Percentiles rank a stretch among this genome's conserved stretches.
phyloP scores from a whole-genome alignment of 1,139 yeast genomes.

The Tardiomyces digboiensis region DNA sequence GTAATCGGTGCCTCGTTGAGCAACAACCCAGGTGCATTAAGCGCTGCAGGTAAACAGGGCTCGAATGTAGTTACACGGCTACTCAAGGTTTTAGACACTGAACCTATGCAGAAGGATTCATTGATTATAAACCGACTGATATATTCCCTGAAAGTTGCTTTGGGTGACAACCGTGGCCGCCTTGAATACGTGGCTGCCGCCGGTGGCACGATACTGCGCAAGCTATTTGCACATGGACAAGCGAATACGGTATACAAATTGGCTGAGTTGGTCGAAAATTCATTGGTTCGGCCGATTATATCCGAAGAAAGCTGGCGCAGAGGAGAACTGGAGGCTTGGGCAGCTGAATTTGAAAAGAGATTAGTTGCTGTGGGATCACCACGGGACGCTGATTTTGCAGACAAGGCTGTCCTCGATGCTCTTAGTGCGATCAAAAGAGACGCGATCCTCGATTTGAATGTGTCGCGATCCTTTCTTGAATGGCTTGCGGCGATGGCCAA shows the following conservation, averaged over 20 bases:
- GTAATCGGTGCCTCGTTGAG: slow-evolving; percentile 37
- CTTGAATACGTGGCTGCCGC: slow-evolving; percentile 8
- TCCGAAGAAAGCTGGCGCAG: background rate
- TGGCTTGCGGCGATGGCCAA: slow-evolving; percentile 56
- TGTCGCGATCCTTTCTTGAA: slow-evolving; percentile 31
- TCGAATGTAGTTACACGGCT: slow-evolving; percentile 5
- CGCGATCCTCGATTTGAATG: slow-evolving; percentile 11
- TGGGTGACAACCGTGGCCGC: slow-evolving; percentile 3
- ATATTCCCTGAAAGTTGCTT: slow-evolving; percentile 2
- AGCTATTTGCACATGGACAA: slow-evolving; percentile 7
- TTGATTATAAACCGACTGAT: background rate
- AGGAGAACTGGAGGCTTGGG: slow-evolving; percentile 13
- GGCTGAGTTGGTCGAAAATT: slow-evolving; percentile 4
- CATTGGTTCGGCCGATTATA: background rate
- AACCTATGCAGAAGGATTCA: slow-evolving; percentile 6
- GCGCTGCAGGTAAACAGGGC: slow-evolving; percentile 9
- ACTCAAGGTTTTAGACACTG: background rate
- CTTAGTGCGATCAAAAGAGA: slow-evolving; percentile 18
- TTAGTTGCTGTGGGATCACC: slow-evolving; percentile 2
- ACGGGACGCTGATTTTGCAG: slow-evolving; percentile 3
- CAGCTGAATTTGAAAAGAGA: slow-evolving; percentile 9
- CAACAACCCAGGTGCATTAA: slow-evolving; percentile 62
- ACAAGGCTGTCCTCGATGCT: slow-evolving; percentile 15
- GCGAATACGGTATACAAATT: slow-evolving; percentile 4
- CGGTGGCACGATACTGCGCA: slow-evolving; percentile 16